phyloP scores from a whole-genome alignment of 139 green algal species.

The Tetradesmus obliquus region DNA sequence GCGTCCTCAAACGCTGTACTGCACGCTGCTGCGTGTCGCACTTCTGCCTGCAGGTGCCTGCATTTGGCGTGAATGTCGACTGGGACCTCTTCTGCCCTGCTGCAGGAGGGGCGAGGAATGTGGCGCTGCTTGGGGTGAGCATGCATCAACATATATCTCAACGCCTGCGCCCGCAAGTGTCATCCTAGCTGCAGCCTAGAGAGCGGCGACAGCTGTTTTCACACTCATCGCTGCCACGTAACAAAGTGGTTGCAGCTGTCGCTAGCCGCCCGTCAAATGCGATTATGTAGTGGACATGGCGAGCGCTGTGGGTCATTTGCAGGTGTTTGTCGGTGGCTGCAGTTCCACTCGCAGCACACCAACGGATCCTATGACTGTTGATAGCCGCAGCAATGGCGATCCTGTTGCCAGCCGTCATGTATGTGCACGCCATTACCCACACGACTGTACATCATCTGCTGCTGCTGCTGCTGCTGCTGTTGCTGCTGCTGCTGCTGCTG shows the following conservation, averaged over 20 bases:
- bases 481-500: background rate
- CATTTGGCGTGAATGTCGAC: slow-evolving; percentile 30
- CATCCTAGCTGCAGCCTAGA: too few relatives aligned
- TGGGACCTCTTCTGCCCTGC: slow-evolving; percentile 47
- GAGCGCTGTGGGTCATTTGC: too few relatives aligned
- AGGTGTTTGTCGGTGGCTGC: too few relatives aligned
- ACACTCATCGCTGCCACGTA: background rate
- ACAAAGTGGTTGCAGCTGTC: too few relatives aligned
- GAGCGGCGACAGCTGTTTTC: background rate
- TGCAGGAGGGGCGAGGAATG: slow-evolving; percentile 7
- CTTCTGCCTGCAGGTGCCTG: background rate
- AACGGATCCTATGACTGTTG: too few relatives aligned
- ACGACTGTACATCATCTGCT: background rate
- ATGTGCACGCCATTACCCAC: too few relatives aligned
- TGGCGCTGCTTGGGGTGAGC: slow-evolving; percentile 31
- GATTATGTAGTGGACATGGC: too few relatives aligned
- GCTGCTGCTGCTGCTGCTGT: background rate
- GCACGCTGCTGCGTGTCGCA: background rate
- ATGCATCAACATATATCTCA: background rate
- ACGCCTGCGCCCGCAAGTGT: too few relatives aligned
- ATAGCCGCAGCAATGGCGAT: too few relatives aligned
- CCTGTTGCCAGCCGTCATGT: too few relatives aligned
- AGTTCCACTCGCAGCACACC: too few relatives aligned
- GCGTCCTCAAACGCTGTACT: background rate
- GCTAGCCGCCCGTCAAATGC: too few relatives aligned